These are phyloP conservation scores for Kuraishia ogatae DNA, from an alignment of 805 yeast genomes.

Conservation along the genomic window DNA sequence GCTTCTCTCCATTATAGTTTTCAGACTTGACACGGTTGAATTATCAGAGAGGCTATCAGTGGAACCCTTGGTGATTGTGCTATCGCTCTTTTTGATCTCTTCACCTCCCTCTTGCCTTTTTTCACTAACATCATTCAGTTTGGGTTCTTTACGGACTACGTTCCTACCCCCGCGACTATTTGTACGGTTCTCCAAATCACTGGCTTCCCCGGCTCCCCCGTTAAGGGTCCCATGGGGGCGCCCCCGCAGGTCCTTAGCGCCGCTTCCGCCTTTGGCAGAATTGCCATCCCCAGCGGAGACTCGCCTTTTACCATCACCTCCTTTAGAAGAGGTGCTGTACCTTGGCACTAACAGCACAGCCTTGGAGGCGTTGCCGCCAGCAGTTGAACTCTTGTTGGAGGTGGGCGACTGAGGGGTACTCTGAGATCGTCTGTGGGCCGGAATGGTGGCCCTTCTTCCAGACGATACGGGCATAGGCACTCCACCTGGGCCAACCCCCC, in stretches of 20 bases:
- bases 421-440: slow-evolving; percentile 1
- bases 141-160: background rate
- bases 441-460: background rate
- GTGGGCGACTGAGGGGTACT: slow-evolving; percentile 9
- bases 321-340: background rate
- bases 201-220: background rate
- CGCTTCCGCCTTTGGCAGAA: background rate
- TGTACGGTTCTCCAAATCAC: background rate
- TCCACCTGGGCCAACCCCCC: background rate
- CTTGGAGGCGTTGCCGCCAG: slow-evolving; percentile 1
- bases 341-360: slow-evolving; percentile 3
- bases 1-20: background rate
- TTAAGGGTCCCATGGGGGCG: background rate
- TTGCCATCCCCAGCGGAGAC: background rate
- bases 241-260: background rate
- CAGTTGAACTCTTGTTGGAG: slow-evolving; percentile 1
- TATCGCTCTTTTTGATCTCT: background rate
- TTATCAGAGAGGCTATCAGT: background rate
- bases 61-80: background rate
- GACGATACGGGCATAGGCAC: background rate
- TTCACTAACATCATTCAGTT: background rate
- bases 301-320: background rate
- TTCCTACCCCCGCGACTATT: background rate
- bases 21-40: background rate
- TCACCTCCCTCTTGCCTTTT: background rate